Conservation (phyloP, 2,329 filamentous ascomycete species). For the Alternaria conjuncta region DNA sequence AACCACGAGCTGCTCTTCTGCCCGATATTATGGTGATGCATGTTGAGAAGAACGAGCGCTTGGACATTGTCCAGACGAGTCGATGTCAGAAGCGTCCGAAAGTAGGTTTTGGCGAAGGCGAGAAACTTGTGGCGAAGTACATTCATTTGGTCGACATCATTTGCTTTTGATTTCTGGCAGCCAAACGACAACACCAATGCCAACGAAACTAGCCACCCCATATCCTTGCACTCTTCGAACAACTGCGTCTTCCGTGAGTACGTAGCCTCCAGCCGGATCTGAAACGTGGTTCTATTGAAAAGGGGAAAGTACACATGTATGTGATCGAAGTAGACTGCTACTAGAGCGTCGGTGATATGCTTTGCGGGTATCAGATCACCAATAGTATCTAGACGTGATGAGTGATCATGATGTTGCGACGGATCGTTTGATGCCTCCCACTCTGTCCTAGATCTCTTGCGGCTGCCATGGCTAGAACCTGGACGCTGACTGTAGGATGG, state of each 20-base stretch:
- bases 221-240: constrained; percentile 43
- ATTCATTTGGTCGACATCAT: constrained; percentile 27
- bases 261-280: constrained; percentile 47
- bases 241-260: constrained; percentile 38
- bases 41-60: constrained; percentile 51
- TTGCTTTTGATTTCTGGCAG: constrained; percentile 48
- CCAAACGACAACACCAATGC: constrained; percentile 53
- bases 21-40: constrained; percentile 52
- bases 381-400: constrained; percentile 14
- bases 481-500: constrained; percentile 5
- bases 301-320: constrained; percentile 49
- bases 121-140: constrained; percentile 33
- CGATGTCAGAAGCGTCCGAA: constrained; percentile 47
- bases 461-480: constrained; percentile 9
- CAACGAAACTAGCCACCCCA: constrained; percentile 52
- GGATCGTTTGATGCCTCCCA: constrained; percentile 20
- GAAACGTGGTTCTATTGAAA: constrained; percentile 52
- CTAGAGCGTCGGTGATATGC: constrained; percentile 47
- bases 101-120: constrained; percentile 39
- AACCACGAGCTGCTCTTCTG: constrained; percentile 53
- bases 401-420: constrained; percentile 11
- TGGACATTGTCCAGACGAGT: constrained; percentile 53
- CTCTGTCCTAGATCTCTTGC: constrained; percentile 25
- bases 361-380: constrained; percentile 43
- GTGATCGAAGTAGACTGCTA: constrained; percentile 50